Conservation (phyloP, 306 rosid genomes). For the Styphnolobium japonicum region DNA sequence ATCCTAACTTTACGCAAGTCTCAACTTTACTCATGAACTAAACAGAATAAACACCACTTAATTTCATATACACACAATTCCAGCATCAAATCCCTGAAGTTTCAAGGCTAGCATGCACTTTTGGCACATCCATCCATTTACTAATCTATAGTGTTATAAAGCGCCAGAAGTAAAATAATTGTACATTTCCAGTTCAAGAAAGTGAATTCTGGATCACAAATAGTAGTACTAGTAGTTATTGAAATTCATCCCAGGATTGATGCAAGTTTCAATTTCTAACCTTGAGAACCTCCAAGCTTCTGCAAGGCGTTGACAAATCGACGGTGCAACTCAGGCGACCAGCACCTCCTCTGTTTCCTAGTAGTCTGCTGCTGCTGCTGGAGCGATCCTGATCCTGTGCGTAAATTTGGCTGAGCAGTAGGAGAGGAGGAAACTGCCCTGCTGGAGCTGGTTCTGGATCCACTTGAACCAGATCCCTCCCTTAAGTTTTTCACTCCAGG, state of each 20-base stretch:
- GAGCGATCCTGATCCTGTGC: conserved; percentile 27
- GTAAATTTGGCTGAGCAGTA: conserved; percentile 42
- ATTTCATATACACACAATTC: conserved; percentile 22
- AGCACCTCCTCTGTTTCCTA: conserved; percentile 93
- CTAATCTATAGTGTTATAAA: not conserved
- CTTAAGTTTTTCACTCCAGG: conserved; percentile 55
- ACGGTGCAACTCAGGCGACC: conserved; percentile 95
- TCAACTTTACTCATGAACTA: not conserved
- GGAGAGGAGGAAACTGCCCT: conserved; percentile 51
- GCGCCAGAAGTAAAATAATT: not conserved
- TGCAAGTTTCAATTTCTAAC: conserved; percentile 42
- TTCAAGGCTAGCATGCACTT: not conserved
- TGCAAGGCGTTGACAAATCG: conserved; percentile 84
- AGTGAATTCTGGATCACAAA: conserved; percentile 7
- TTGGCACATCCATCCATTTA: conserved; percentile 8
- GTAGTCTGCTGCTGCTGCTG: conserved; percentile 54
- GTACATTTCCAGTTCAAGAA: conserved; percentile 25
- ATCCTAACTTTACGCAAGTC: conserved; percentile 21
- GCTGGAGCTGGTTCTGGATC: conserved; percentile 49
- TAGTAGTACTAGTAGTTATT: not conserved
- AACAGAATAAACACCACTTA: conserved; percentile 13
- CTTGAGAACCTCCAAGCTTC: conserved; percentile 97
- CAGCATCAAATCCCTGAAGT: conserved; percentile 13
- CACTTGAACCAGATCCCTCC: conserved; percentile 60
- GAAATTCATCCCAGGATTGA: not conserved